phyloP scores from a whole-genome alignment of 345 rosid genomes.

The Sisymbrium altissimum region DNA sequence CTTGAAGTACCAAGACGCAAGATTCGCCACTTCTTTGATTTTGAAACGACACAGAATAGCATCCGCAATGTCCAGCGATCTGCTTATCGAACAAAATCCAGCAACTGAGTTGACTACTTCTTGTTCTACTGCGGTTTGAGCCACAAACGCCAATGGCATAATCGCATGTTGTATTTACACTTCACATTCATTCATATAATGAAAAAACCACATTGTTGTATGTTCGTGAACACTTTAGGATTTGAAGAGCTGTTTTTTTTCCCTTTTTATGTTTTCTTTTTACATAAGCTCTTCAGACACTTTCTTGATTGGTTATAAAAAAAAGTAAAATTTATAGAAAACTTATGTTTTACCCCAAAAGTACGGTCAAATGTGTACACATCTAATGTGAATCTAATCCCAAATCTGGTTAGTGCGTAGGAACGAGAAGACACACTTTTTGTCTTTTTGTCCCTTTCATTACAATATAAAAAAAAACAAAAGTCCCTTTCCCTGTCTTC shows the following conservation, averaged over 20 bases:
- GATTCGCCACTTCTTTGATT: constrained; percentile 60
- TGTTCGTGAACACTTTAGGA: too few relatives aligned
- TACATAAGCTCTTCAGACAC: too few relatives aligned
- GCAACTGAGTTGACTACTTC: constrained; percentile 21
- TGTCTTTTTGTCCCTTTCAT: background rate
- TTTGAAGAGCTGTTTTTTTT: too few relatives aligned
- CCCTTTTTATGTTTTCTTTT: background rate
- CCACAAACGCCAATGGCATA: background rate
- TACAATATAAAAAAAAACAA: background rate
- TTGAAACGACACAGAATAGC: constrained; percentile 77
- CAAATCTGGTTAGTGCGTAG: constrained; percentile 16
- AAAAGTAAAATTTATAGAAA: too few relatives aligned
- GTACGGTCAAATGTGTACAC: background rate
- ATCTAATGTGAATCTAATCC: background rate
- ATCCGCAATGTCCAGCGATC: constrained; percentile 56
- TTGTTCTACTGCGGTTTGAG: constrained; percentile 27
- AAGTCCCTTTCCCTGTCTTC: constrained; percentile 24
- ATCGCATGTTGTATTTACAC: constrained; percentile 2
- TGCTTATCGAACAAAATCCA: constrained; percentile 32
- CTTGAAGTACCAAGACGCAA: constrained; percentile 52
- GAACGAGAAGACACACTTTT: background rate
- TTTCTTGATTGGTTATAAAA: too few relatives aligned
- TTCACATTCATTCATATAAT: constrained; percentile 14
- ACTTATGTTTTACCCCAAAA: background rate
- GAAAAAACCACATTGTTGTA: constrained; percentile 6